phyloP scores from a whole-genome alignment of 768 basidiomycete genomes.

The Auricularia sp. region DNA sequence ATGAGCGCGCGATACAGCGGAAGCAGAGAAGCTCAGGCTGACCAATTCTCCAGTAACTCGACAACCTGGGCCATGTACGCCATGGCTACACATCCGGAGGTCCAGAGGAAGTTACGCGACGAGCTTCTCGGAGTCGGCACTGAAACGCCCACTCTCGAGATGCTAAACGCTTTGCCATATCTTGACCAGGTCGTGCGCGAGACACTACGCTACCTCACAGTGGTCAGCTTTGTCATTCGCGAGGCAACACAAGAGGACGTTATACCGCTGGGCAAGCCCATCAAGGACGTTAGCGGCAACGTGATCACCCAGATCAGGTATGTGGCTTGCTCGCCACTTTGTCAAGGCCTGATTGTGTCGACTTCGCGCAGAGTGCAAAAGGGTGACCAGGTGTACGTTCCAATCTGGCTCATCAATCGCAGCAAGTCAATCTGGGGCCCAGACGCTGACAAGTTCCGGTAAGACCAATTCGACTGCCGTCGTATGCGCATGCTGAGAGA shows the following conservation, averaged over 20 bases:
- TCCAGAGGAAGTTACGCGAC: constrained; percentile 22
- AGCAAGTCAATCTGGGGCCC: constrained; percentile 22
- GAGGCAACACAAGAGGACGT: constrained; percentile 43
- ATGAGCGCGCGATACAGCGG: too few species aligned
- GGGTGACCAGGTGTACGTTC: constrained; percentile 19
- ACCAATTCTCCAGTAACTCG: not conserved
- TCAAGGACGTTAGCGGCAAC: constrained; percentile 37
- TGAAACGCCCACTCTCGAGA: not conserved
- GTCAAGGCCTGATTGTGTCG: too few species aligned
- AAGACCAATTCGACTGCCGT: not conserved
- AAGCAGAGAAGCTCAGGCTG: too few species aligned
- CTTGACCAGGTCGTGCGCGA: constrained; percentile 27
- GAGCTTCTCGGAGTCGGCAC: constrained; percentile 13
- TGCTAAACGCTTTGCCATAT: constrained; percentile 17
- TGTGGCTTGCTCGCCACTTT: too few species aligned
- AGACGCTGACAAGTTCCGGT: constrained; percentile 25
- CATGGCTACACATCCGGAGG: constrained; percentile 18
- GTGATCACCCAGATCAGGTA: constrained; percentile 27
- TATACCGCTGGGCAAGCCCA: constrained; percentile 48
- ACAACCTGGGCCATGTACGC: constrained; percentile 20
- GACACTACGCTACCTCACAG: constrained; percentile 44
- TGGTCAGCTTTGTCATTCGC: constrained; percentile 44
- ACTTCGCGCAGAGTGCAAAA: too few species aligned
- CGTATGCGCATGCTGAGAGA: not conserved
- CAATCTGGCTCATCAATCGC: constrained; percentile 20